Conservation (phyloP, 306 rosid genomes). For the Styphnolobium japonicum region DNA sequence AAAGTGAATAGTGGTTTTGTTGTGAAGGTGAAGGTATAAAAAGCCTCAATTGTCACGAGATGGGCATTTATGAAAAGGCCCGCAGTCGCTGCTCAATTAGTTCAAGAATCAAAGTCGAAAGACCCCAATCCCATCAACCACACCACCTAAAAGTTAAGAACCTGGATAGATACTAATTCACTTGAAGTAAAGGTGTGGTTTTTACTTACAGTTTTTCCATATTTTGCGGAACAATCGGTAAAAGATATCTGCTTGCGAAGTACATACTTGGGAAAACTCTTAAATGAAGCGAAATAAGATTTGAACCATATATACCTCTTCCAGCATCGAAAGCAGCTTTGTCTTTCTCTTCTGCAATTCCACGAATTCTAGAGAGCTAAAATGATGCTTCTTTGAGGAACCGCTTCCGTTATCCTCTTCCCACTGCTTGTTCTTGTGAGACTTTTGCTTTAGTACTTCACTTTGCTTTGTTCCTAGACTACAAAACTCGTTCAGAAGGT, state of each 20-base stretch:
- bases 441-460: conserved; percentile 38
- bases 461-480: conserved; percentile 58
- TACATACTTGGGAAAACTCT: background rate
- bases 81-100: conserved; percentile 46
- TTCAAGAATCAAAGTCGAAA: conserved; percentile 41
- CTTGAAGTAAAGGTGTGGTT: conserved; percentile 10
- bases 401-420: conserved; percentile 41
- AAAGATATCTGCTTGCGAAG: background rate
- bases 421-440: conserved; percentile 48
- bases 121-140: conserved; percentile 35
- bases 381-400: conserved; percentile 52
- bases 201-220: no score
- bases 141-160: conserved; percentile 26
- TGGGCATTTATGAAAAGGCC: conserved; percentile 55
- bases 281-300: conserved; percentile 26
- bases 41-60: conserved; percentile 18
- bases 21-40: conserved; percentile 6
- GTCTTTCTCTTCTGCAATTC: conserved; percentile 89
- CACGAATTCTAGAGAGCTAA: conserved; percentile 70
- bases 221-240: conserved; percentile 6
- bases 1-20: background rate
- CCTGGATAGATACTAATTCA: conserved; percentile 11
- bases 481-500: conserved; percentile 73
- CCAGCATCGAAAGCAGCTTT: conserved; percentile 85
- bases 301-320: conserved; percentile 60